Conservation (phyloP, 306 rosid genomes). For the Cucurbita moschata region DNA sequence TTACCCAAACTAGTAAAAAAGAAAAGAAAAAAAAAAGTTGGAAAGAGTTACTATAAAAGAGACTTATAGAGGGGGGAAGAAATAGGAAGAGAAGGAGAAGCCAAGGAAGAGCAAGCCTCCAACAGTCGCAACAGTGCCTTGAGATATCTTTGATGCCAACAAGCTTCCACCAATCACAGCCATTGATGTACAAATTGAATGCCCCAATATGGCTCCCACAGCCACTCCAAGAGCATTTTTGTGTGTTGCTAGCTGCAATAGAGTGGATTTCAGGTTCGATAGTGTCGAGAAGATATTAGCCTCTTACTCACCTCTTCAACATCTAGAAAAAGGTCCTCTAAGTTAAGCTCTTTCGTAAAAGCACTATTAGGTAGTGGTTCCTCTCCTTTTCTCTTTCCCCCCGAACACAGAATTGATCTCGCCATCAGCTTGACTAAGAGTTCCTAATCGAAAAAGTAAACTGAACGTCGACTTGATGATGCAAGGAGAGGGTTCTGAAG, state of each 20-base stretch:
- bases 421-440: too few relatives aligned
- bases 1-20: not conserved
- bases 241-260: conserved; percentile 87
- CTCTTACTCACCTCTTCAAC: too few relatives aligned
- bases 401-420: too few relatives aligned
- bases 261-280: too few relatives aligned
- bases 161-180: conserved; percentile 98
- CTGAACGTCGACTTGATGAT: too few relatives aligned
- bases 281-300: too few relatives aligned
- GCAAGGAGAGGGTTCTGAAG: too few relatives aligned
- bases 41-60: not conserved
- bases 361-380: too few relatives aligned
- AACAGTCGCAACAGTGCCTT: conserved; percentile 83
- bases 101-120: conserved; percentile 96
- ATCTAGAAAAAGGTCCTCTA: too few relatives aligned
- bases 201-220: conserved; percentile 81
- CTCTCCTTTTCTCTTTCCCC: too few relatives aligned
- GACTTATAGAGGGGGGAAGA: conserved; percentile 70
- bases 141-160: conserved; percentile 93
- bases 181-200: conserved; percentile 85
- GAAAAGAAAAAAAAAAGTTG: not conserved
- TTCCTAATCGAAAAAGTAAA: too few relatives aligned
- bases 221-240: conserved; percentile 95
- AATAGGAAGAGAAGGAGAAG: conserved; percentile 86
- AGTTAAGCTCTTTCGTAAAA: too few relatives aligned